Base-by-base conservation (phyloP, 768 basidiomycete species). In the Mycena vulgaris region DNA sequence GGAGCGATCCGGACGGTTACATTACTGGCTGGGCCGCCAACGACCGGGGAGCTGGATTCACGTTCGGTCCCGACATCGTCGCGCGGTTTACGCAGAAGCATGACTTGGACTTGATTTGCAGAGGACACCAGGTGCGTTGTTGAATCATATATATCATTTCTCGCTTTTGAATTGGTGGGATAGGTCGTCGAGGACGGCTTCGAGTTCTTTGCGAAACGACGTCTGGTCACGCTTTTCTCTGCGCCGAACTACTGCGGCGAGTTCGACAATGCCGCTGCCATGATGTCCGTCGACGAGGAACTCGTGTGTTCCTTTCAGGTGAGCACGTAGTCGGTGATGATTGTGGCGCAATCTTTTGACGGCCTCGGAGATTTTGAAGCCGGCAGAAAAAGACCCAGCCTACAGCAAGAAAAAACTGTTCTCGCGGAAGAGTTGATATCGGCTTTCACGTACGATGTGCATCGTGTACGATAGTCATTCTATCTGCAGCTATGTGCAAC, bases 251-350 rank as follows among this genome's bases (percentile, higher is more conserved):
- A 95, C 78, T 95, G 93, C 75, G 94, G 95, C 70, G 94, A 99
- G 85, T 98, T 99, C 78, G 97, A 99, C 82, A 99, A 99, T 81
- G 96, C 97, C 9, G 97, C 96, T 31, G 97, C 97, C 37, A 98
- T 99, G 96, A 99, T 99, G 97, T 96, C 94, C 77, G 97, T 99
- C 45, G 97, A 98, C 76, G 97, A 98, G 83, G 98, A 97, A 10
- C 82, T 99, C 72, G 81, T 99, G 72, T 98, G 97, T 84, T 98
- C 97, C 9, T 98, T 99, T 94, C 97, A 98, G 84, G 96, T 97
- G 10, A 7, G 27, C 10, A 17, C 5, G 5, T 35, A 35, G 13
- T 13, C 33, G 7, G 6, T 35, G 33, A 10, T 28, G 25, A 2
- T 16, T 49, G 13, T 28, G 16, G 21, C 16, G 25, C 7, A 23